Conservation (phyloP, 2,329 filamentous ascomycete species). For the Nemania diffusa region DNA sequence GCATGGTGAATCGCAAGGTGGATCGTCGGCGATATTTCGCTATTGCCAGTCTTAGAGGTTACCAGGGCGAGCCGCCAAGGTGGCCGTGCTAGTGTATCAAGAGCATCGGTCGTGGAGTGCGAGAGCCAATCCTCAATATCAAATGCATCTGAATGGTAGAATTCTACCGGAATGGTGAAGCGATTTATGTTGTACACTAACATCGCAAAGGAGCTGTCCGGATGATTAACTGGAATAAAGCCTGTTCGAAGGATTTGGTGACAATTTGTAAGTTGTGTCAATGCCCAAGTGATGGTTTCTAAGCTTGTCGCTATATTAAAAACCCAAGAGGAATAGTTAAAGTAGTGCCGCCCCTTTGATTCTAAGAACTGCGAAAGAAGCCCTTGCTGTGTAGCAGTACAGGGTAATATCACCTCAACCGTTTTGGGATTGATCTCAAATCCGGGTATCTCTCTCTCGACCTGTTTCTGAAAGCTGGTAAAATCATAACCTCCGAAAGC, state of each 20-base stretch:
- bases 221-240: conserved; percentile 71
- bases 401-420: conserved; percentile 74
- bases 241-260: conserved; percentile 82
- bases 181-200: conserved; percentile 62
- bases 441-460: conserved; percentile 46
- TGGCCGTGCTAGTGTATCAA: conserved; percentile 61
- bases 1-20: conserved; percentile 76
- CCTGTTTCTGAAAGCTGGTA: conserved; percentile 50
- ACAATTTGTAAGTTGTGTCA: conserved; percentile 61
- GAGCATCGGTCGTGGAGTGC: conserved; percentile 47
- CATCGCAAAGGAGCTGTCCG: conserved; percentile 77
- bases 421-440: conserved; percentile 33
- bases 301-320: conserved; percentile 56
- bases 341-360: conserved; percentile 74
- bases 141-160: conserved; percentile 42
- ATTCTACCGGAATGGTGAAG: conserved; percentile 37
- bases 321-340: conserved; percentile 74
- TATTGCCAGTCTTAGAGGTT: neutral
- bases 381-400: conserved; percentile 80
- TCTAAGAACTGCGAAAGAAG: conserved; percentile 80
- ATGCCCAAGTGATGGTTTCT: conserved; percentile 64
- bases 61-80: conserved; percentile 72
- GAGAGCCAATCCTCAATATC: conserved; percentile 53
- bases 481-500: conserved; percentile 53
- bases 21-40: conserved; percentile 46